A percentile compares a stretch with the other conserved stretches of the same genome.
Evolutionary conservation across 2,329 filamentous ascomycete genomes (phyloP).

Genomic region (Pestalotiopsis sp.): DNA sequence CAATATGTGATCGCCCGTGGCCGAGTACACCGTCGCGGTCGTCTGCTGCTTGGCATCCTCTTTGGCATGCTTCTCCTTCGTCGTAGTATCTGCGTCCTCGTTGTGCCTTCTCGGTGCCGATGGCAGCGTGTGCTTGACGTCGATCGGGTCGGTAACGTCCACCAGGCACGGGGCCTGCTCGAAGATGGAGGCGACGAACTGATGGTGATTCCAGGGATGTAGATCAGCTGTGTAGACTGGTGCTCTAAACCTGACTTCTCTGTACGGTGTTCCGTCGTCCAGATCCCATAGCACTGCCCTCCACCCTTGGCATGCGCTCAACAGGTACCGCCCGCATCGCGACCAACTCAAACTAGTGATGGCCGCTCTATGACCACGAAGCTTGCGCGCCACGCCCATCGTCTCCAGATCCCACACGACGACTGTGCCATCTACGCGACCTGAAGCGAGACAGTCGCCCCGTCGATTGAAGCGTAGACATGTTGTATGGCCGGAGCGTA

Average conservation of each 20-base stretch:
- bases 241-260: slow-evolving; percentile 87
- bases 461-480: slow-evolving; percentile 86
- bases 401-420: slow-evolving; percentile 98
- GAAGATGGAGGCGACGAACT: slow-evolving; percentile 89
- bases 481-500: slow-evolving; percentile 70
- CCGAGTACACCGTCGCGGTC: slow-evolving; percentile 87
- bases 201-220: slow-evolving; percentile 82
- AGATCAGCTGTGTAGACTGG: slow-evolving; percentile 96
- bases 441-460: slow-evolving; percentile 92
- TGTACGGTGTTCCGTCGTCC: slow-evolving; percentile 65
- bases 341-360: slow-evolving; percentile 97
- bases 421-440: slow-evolving; percentile 89
- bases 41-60: slow-evolving; percentile 95
- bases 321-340: slow-evolving; percentile 81
- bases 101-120: slow-evolving; percentile 78
- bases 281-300: slow-evolving; percentile 96
- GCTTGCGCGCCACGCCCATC: slow-evolving; percentile 91
- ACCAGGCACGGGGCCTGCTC: slow-evolving; percentile 91
- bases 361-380: slow-evolving; percentile 89
- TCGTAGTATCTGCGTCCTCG: slow-evolving; percentile 66
- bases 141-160: slow-evolving; percentile 69
- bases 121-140: slow-evolving; percentile 75
- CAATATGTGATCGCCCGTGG: slow-evolving; percentile 82
- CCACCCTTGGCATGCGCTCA: slow-evolving; percentile 95
- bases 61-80: slow-evolving; percentile 80